These are phyloP conservation scores for Cephaloascus fragrans DNA, from an alignment of 805 yeast species.

Conservation along the genomic window DNA sequence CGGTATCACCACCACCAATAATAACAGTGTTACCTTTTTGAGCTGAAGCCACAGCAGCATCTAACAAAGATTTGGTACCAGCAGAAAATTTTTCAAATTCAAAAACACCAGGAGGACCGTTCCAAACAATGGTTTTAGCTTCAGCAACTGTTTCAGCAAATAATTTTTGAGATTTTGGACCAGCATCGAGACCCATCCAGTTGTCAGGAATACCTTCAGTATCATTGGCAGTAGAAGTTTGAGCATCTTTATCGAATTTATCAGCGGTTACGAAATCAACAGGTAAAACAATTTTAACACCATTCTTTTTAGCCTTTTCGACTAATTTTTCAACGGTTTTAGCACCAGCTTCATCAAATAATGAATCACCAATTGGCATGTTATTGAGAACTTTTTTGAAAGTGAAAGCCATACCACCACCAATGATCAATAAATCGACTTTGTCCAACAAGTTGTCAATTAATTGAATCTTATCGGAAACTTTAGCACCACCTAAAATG, in stretches of 20 bases:
- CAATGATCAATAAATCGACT: constrained; percentile 89
- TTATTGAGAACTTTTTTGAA: constrained; percentile 88
- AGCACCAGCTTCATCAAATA: constrained; percentile 91
- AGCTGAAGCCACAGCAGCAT: constrained; percentile 79
- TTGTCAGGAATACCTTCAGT: constrained; percentile 89
- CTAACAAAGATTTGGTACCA: constrained; percentile 88
- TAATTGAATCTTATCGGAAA: constrained; percentile 96
- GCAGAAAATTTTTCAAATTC: constrained; percentile 88
- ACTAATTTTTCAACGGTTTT: constrained; percentile 87
- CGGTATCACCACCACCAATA: constrained; percentile 99
- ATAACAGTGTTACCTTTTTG: constrained; percentile 88
- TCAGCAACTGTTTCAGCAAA: constrained; percentile 76
- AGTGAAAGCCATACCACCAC: constrained; percentile 99
- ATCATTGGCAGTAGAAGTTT: constrained; percentile 74
- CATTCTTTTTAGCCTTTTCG: constrained; percentile 93
- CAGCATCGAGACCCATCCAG: constrained; percentile 94
- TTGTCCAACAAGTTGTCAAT: constrained; percentile 95
- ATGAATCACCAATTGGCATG: constrained; percentile 84
- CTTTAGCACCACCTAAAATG: constrained; percentile 99
- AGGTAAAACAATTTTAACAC: constrained; percentile 89
- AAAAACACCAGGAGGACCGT: constrained; percentile 99
- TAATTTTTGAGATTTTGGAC: constrained; percentile 78
- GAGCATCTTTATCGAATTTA: constrained; percentile 86
- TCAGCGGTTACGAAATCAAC: constrained; percentile 95
- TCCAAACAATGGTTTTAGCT: constrained; percentile 99